phyloP scores from a whole-genome alignment of 352 stramenopile genomes.

The Phytophthora pistaciae region DNA sequence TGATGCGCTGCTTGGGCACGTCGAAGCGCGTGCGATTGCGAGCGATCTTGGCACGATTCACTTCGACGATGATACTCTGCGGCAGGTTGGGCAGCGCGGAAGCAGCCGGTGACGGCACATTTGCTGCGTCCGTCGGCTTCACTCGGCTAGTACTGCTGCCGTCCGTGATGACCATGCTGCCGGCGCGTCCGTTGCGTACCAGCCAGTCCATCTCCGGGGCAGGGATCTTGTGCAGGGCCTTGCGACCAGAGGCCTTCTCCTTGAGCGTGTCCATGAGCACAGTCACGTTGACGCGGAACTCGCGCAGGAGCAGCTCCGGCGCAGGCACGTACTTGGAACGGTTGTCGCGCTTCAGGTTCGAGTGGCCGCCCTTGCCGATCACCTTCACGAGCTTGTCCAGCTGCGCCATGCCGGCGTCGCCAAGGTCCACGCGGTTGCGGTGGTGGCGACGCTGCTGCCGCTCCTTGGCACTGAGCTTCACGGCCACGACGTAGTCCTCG shows the following conservation, averaged over 20 bases:
- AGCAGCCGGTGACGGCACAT: constrained; percentile 7
- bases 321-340: constrained; percentile 80
- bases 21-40: constrained; percentile 64
- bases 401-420: constrained; percentile 75
- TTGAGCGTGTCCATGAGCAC: constrained; percentile 75
- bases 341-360: constrained; percentile 72
- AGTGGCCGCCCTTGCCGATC: constrained; percentile 71
- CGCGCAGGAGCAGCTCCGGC: constrained; percentile 70
- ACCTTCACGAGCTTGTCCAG: constrained; percentile 76
- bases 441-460: constrained; percentile 60
- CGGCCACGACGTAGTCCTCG: constrained; percentile 64
- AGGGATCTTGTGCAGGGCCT: constrained; percentile 76
- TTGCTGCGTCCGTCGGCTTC: constrained; percentile 1
- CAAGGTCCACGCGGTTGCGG: constrained; percentile 78
- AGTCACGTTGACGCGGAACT: constrained; percentile 74
- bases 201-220: constrained; percentile 68
- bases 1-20: constrained; percentile 73
- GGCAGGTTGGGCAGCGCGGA: constrained; percentile 38
- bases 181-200: constrained; percentile 48
- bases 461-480: constrained; percentile 71
- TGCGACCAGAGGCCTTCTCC: constrained; percentile 74
- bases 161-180: constrained; percentile 63
- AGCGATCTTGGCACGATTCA: constrained; percentile 65
- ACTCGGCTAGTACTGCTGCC: constrained; percentile 13
- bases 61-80: constrained; percentile 60